Evolutionary conservation across 2,329 filamentous ascomycete species (phyloP).

Genomic region (Graphilbum fragrans): DNA sequence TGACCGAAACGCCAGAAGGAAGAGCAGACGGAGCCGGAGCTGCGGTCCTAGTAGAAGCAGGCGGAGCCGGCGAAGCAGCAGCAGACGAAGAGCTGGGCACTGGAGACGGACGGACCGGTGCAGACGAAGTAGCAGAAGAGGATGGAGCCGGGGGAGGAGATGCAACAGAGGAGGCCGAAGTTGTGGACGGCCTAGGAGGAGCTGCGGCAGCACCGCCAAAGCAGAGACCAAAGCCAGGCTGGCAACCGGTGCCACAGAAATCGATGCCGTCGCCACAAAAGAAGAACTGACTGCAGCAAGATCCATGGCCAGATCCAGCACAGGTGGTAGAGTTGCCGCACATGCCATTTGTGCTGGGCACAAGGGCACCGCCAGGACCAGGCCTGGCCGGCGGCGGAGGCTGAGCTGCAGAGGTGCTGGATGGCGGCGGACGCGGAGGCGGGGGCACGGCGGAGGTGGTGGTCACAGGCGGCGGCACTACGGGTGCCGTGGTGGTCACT

Average conservation of each 20-base stretch:
- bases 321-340: constrained; percentile 10
- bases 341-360: constrained; percentile 7
- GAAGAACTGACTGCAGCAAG: constrained; percentile 10
- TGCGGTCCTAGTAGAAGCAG: not conserved
- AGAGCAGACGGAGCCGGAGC: not conserved
- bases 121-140: not conserved
- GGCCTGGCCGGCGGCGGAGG: constrained; percentile 2
- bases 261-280: constrained; percentile 8
- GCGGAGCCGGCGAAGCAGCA: no score
- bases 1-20: constrained; percentile 1
- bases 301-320: constrained; percentile 6
- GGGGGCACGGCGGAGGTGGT: not conserved
- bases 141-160: not conserved
- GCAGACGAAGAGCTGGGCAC: no score
- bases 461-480: no score
- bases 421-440: not conserved
- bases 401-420: not conserved
- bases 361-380: constrained; percentile 4
- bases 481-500: no score
- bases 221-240: constrained; percentile 6
- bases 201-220: constrained; percentile 1
- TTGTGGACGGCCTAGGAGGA: not conserved
- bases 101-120: not conserved
- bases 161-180: not conserved
- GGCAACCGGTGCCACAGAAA: constrained; percentile 9